Percentiles rank a stretch among this genome's conserved stretches.
phyloP scores from a whole-genome alignment of 805 yeast genomes.

The Ogataea angusta region DNA sequence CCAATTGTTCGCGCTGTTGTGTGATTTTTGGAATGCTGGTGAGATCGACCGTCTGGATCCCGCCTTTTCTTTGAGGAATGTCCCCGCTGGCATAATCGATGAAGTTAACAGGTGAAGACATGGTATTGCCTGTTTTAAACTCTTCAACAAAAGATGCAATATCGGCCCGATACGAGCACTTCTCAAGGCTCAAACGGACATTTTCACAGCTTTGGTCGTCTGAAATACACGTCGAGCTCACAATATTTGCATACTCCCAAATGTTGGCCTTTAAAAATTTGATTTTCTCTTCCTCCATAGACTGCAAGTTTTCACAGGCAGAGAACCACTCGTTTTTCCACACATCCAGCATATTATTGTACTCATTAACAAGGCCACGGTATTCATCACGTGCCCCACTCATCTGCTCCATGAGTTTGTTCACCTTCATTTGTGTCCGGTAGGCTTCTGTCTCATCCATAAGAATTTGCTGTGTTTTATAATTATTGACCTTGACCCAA shows the following conservation, averaged over 20 bases:
- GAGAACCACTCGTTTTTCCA: slow-evolving; percentile 74
- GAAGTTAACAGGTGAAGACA: slow-evolving; percentile 58
- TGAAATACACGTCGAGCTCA: slow-evolving; percentile 72
- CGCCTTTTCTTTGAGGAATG: slow-evolving; percentile 4
- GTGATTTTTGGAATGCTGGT: slow-evolving; percentile 19
- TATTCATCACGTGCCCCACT: slow-evolving; percentile 50
- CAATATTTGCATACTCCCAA: slow-evolving; percentile 74
- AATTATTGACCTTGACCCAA: slow-evolving; percentile 56
- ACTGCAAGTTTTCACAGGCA: slow-evolving; percentile 60
- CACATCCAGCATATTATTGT: slow-evolving; percentile 53
- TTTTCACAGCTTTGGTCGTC: slow-evolving; percentile 76
- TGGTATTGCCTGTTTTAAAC: slow-evolving; percentile 63
- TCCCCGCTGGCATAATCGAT: slow-evolving; percentile 50
- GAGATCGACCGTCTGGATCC: slow-evolving; percentile 11
- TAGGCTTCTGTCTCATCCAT: slow-evolving; percentile 74
- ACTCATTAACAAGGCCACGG: slow-evolving; percentile 48
- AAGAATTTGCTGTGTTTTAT: slow-evolving; percentile 58
- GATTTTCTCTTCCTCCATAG: slow-evolving; percentile 68
- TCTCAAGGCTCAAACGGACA: slow-evolving; percentile 64
- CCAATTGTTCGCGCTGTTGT: slow-evolving; percentile 12
- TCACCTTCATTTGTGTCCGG: slow-evolving; percentile 52
- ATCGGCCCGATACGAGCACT: slow-evolving; percentile 61
- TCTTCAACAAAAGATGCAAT: slow-evolving; percentile 49
- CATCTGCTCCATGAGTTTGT: slow-evolving; percentile 43
- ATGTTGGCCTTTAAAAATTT: slow-evolving; percentile 65